Conservation (phyloP, 2,329 filamentous ascomycete species). For the Anthostomella pinea region DNA sequence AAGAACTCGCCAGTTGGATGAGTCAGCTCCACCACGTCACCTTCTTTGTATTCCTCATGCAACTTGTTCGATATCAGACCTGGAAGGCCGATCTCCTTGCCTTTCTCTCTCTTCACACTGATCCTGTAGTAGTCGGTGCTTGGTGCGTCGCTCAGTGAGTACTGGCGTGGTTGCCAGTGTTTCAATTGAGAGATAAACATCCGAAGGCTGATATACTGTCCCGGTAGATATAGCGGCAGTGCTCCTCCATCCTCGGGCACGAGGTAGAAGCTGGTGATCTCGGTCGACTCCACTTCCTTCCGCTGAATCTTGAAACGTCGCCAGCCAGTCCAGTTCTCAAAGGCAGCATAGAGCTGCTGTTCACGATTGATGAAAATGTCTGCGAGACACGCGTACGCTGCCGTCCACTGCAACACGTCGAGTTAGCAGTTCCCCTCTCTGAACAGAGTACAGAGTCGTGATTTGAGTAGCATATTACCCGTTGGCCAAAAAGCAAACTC, state of each 20-base stretch:
- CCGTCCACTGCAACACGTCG: slow-evolving; percentile 51
- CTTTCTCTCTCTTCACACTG: slow-evolving; percentile 65
- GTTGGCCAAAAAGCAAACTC: too few relatives aligned
- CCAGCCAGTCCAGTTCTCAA: slow-evolving; percentile 46
- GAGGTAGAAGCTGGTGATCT: slow-evolving; percentile 68
- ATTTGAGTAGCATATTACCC: too few relatives aligned
- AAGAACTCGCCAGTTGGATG: slow-evolving; percentile 61
- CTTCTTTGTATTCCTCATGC: slow-evolving; percentile 45
- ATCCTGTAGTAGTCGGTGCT: slow-evolving; percentile 62
- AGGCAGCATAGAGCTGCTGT: slow-evolving; percentile 53
- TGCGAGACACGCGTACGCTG: slow-evolving; percentile 70
- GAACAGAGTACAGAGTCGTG: too few relatives aligned
- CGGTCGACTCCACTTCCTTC: slow-evolving; percentile 59
- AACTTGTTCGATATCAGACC: slow-evolving; percentile 54
- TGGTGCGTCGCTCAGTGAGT: slow-evolving; percentile 64
- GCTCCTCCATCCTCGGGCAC: slow-evolving; percentile 56
- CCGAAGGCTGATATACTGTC: slow-evolving; percentile 70
- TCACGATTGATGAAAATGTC: slow-evolving; percentile 68
- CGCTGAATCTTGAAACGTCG: slow-evolving; percentile 53
- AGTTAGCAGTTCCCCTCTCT: background rate
- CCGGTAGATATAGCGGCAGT: slow-evolving; percentile 63
- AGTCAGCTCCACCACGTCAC: slow-evolving; percentile 53
- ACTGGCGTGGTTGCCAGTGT: slow-evolving; percentile 70
- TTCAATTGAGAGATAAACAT: slow-evolving; percentile 59
- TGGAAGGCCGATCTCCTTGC: slow-evolving; percentile 34